phyloP scores from a whole-genome alignment of 805 yeast species.

The Starmerella vaccinii region DNA sequence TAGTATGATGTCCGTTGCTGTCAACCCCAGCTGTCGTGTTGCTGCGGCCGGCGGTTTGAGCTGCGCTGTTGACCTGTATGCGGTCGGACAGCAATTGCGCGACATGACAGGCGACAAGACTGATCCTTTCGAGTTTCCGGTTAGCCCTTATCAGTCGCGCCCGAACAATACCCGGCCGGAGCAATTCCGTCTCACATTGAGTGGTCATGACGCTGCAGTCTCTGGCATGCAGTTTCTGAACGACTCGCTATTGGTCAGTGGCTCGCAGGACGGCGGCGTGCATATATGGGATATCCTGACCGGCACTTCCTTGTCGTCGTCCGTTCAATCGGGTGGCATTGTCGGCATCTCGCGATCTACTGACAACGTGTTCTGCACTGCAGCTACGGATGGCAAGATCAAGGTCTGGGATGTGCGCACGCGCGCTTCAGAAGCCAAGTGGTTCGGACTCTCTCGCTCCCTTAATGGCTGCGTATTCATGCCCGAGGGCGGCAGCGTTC shows the following conservation, averaged over 20 bases:
- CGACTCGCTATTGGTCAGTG: constrained; percentile 12
- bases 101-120: not conserved
- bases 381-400: constrained; percentile 14
- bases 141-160: not conserved
- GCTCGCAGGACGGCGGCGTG: constrained; percentile 14
- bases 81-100: constrained; percentile 15
- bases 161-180: not conserved
- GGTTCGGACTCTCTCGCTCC: not conserved
- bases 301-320: constrained; percentile 82
- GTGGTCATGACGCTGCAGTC: constrained; percentile 19
- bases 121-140: constrained; percentile 4
- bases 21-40: constrained; percentile 14
- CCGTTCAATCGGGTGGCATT: constrained; percentile 27
- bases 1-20: constrained; percentile 12
- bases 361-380: constrained; percentile 34
- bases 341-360: constrained; percentile 63
- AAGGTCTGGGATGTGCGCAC: constrained; percentile 20
- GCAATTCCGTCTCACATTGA: constrained; percentile 7
- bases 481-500: constrained; percentile 14
- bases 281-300: constrained; percentile 80
- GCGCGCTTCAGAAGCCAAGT: not conserved
- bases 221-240: constrained; percentile 12
- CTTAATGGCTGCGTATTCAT: constrained; percentile 1
- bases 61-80: constrained; percentile 22
- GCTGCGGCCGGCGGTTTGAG: constrained; percentile 22